Evolutionary conservation across 108 stramenopile species (phyloP).

Genomic region (Cyclotella cryptica): DNA sequence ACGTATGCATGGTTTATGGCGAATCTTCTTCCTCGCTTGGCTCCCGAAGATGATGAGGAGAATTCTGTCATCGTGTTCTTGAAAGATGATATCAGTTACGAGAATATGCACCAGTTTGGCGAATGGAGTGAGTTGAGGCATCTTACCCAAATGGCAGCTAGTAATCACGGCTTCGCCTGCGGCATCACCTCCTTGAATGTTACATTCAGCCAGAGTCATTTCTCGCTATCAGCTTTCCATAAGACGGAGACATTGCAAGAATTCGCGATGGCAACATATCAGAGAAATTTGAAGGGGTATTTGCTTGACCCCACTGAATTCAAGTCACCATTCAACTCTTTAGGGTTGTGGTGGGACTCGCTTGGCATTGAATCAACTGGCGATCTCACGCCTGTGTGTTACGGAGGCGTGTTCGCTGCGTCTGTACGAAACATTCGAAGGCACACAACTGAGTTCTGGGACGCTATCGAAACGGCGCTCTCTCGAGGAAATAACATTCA

Average conservation of each 20-base stretch:
- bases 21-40: constrained; percentile 21
- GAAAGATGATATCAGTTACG: constrained; percentile 27
- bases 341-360: constrained; percentile 43
- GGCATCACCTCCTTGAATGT: constrained; percentile 15
- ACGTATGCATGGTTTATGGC: constrained; percentile 49
- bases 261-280: constrained; percentile 19
- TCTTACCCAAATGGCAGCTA: constrained; percentile 17
- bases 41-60: constrained; percentile 1
- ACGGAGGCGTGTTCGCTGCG: constrained; percentile 41
- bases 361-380: constrained; percentile 7
- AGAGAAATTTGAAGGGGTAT: constrained; percentile 17
- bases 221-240: constrained; percentile 43
- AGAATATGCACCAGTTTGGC: constrained; percentile 25
- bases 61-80: constrained; percentile 45
- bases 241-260: not conserved
- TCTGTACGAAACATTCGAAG: constrained; percentile 11
- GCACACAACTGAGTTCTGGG: constrained; percentile 23
- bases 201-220: not conserved
- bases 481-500: constrained; percentile 56
- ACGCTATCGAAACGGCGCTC: constrained; percentile 15
- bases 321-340: constrained; percentile 32
- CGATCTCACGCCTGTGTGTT: constrained; percentile 45
- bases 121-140: constrained; percentile 20
- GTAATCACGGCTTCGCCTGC: constrained; percentile 27
- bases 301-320: constrained; percentile 30